Conservation (phyloP, 345 rosid genomes). For the Citrus australasica region DNA sequence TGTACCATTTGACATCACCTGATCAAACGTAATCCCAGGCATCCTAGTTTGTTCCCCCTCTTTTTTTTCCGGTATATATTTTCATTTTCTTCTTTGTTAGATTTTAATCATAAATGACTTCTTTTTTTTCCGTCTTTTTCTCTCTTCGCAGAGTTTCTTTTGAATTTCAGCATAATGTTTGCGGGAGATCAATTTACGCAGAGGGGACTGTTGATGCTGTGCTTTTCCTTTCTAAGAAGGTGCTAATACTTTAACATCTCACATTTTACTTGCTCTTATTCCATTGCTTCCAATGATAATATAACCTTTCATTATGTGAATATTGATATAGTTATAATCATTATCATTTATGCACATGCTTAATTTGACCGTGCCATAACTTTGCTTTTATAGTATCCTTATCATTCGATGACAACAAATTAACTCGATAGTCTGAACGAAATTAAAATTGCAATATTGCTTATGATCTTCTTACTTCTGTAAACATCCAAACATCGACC, state of each 20-base stretch:
- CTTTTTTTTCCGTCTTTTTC: neutral
- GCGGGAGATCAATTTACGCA: conserved; percentile 91
- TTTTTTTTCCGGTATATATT: neutral
- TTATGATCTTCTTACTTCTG: neutral
- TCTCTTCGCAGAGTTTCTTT: conserved; percentile 65
- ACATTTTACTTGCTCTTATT: neutral
- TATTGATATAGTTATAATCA: neutral
- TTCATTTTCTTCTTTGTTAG: neutral
- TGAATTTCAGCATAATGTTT: conserved; percentile 96
- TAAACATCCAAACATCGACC: neutral
- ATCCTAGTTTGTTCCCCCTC: neutral
- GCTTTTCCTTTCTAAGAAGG: conserved; percentile 90
- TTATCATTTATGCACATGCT: neutral
- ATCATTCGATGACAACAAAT: neutral
- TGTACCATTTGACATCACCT: conserved; percentile 84
- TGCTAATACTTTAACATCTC: conserved; percentile 16
- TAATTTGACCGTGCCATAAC: neutral
- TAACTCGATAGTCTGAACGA: neutral
- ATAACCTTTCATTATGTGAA: neutral
- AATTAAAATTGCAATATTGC: neutral
- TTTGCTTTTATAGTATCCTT: neutral
- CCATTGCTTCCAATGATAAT: neutral
- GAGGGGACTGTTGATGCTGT: conserved; percentile 93
- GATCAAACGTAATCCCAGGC: conserved; percentile 64
- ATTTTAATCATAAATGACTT: conserved; percentile 7